Evolutionary conservation across 2,329 filamentous ascomycete genomes (phyloP).

Genomic region (Fusarium sp.): DNA sequence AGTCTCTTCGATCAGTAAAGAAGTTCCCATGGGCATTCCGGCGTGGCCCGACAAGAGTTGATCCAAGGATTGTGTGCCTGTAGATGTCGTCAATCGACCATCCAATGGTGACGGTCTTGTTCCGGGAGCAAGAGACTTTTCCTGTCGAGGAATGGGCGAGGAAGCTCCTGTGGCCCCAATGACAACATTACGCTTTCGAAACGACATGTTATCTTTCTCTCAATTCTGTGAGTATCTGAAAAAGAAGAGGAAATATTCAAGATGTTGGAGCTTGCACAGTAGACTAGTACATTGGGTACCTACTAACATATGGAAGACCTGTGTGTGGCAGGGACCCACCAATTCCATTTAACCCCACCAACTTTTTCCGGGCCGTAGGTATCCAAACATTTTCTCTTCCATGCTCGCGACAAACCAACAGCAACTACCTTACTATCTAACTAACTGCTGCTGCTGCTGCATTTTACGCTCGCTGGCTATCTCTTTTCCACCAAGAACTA

Average conservation of each 20-base stretch:
- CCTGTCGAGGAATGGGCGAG: constrained; percentile 42
- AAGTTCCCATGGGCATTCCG: constrained; percentile 84
- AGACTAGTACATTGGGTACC: neutral
- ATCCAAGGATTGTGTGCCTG: constrained; percentile 88
- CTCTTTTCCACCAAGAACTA: neutral
- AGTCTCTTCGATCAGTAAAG: constrained; percentile 84
- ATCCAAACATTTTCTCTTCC: constrained; percentile 42
- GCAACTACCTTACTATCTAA: neutral
- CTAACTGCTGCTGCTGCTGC: neutral
- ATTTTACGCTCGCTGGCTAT: too few relatives aligned
- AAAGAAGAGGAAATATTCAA: neutral
- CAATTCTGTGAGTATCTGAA: neutral
- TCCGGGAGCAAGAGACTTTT: constrained; percentile 57
- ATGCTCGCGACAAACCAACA: constrained; percentile 18
- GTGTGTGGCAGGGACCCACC: constrained; percentile 24
- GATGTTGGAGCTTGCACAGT: neutral
- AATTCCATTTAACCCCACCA: constrained; percentile 32
- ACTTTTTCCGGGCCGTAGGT: constrained; percentile 31
- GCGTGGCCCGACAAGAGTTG: constrained; percentile 86
- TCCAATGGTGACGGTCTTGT: constrained; percentile 89
- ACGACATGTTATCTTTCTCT: constrained; percentile 60
- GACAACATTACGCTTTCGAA: constrained; percentile 67
- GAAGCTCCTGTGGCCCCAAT: constrained; percentile 51
- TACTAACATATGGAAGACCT: neutral
- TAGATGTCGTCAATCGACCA: constrained; percentile 88